Base-by-base conservation (phyloP, 2,329 filamentous ascomycete species). In the Colletotrichum sp. region DNA sequence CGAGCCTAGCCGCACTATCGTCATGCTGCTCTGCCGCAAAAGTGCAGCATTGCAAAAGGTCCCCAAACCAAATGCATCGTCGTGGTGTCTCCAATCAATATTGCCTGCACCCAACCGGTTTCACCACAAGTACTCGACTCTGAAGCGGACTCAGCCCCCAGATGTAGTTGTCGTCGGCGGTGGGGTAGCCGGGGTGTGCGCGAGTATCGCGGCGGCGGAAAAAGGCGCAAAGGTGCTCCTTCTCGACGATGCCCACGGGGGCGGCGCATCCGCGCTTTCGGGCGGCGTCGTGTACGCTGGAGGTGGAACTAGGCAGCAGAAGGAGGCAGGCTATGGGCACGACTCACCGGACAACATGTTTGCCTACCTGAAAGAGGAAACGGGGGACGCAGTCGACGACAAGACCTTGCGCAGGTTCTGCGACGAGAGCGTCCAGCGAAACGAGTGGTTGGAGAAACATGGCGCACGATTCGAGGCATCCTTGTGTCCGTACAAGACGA, bases 261-360 rank as follows among this genome's bases (percentile, higher is more conserved):
- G 65, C 43, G 65, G 65, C 48, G 52, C 65, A 12, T 69, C 72
- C 1, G 75, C 75, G 34, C 66, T 78, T 26, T 78, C 76, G 2
- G 76, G 74, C 26, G 76, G 76, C 55, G 70, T 77, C 21, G 61
- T 76, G 30, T 77, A 77, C 43, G 76, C 76, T 18, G 76, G 76
- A 36, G 76, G 76, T 21, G 76, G 76, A 10, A 78, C 76, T 21
- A 28, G 12, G 28, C 74, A 76, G 59, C 76, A 78, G 68, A 48
- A 30, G 32, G 72, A 66, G 9, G 77, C 75, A 26, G 69, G 71
- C 18, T 69, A 69, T 62, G 62, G 62, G 24, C 32, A 74, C 69
- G 77, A 78, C 75, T 65, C 69, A 48, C 70, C 77, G 13, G 67
- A 74, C 16, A 74, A 76, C 69, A 77, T 77, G 75, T 76, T 76